These are phyloP conservation scores for Casuarina glauca DNA, from an alignment of 306 rosid genomes.

Conservation along the genomic window DNA sequence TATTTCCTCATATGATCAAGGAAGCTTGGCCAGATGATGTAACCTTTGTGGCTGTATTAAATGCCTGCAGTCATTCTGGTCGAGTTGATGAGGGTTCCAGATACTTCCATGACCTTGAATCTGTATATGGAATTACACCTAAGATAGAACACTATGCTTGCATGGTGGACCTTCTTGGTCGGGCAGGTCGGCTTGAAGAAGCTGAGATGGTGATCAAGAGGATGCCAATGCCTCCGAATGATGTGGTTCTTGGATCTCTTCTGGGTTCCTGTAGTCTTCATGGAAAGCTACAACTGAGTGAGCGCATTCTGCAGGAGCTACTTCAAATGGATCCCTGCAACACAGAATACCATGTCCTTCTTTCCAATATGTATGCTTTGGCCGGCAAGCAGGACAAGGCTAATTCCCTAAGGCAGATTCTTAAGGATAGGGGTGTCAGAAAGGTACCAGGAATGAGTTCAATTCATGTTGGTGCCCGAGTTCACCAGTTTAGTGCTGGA, in stretches of 20 bases:
- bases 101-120: slow-evolving; percentile 52
- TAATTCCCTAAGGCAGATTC: slow-evolving; percentile 49
- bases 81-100: slow-evolving; percentile 57
- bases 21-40: slow-evolving; percentile 65
- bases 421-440: slow-evolving; percentile 50
- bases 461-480: slow-evolving; percentile 49
- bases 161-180: slow-evolving; percentile 70
- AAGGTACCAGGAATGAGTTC: slow-evolving; percentile 78
- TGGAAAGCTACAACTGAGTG: slow-evolving; percentile 55
- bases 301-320: slow-evolving; percentile 50
- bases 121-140: slow-evolving; percentile 39
- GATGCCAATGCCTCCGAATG: slow-evolving; percentile 73
- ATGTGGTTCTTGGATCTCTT: slow-evolving; percentile 71
- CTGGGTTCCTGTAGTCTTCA: slow-evolving; percentile 62
- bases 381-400: slow-evolving; percentile 59
- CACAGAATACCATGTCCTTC: slow-evolving; percentile 34
- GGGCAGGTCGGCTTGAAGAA: slow-evolving; percentile 66
- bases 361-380: slow-evolving; percentile 49
- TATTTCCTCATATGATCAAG: slow-evolving; percentile 54
- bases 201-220: slow-evolving; percentile 43
- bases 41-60: slow-evolving; percentile 61
- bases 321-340: slow-evolving; percentile 56
- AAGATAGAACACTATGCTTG: slow-evolving; percentile 72
- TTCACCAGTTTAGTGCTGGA: slow-evolving; percentile 66
- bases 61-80: slow-evolving; percentile 76